A percentile compares a stretch with the other conserved stretches of the same genome.
phyloP scores from a whole-genome alignment of 768 basidiomycete genomes.

The Daedalea quercina region DNA sequence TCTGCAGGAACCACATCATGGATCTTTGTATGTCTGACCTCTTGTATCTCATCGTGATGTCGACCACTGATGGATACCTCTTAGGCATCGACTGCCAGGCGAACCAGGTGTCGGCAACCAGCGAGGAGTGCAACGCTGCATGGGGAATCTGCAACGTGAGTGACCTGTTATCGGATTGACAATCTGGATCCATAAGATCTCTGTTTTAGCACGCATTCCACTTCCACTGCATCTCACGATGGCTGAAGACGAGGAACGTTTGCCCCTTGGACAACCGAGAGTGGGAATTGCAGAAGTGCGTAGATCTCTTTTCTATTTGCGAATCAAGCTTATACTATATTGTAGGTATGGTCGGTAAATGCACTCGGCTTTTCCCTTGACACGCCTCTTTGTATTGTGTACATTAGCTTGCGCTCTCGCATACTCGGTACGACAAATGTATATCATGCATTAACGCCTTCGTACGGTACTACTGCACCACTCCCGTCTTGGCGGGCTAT shows the following conservation, averaged over 20 bases:
- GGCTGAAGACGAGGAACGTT: constrained; percentile 97
- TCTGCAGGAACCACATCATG: constrained; percentile 99
- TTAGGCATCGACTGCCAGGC: constrained; percentile 99
- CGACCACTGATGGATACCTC: background rate
- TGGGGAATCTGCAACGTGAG: constrained; percentile 98
- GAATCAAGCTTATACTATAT: background rate
- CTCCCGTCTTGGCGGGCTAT: too few relatives aligned
- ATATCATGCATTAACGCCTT: too few relatives aligned
- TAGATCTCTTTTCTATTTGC: constrained; percentile 10
- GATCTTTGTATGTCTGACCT: constrained; percentile 74
- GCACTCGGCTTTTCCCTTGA: background rate
- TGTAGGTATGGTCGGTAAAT: constrained; percentile 36
- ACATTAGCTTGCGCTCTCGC: background rate
- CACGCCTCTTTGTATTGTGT: background rate
- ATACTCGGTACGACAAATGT: too few relatives aligned
- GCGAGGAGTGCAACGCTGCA: constrained; percentile 95
- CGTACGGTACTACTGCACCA: too few relatives aligned
- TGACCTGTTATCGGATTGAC: too few relatives aligned
- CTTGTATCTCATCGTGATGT: background rate
- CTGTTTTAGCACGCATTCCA: constrained; percentile 92
- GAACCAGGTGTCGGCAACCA: constrained; percentile 94
- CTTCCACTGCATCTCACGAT: constrained; percentile 98
- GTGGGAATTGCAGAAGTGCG: constrained; percentile 95
- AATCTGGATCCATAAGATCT: too few relatives aligned
- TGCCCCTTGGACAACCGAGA: constrained; percentile 94